Percentiles rank a stretch among this genome's conserved stretches.
These are phyloP conservation scores for Cordyceps pruinosa DNA, from an alignment of 2,329 filamentous ascomycete species.

Conservation along the genomic window DNA sequence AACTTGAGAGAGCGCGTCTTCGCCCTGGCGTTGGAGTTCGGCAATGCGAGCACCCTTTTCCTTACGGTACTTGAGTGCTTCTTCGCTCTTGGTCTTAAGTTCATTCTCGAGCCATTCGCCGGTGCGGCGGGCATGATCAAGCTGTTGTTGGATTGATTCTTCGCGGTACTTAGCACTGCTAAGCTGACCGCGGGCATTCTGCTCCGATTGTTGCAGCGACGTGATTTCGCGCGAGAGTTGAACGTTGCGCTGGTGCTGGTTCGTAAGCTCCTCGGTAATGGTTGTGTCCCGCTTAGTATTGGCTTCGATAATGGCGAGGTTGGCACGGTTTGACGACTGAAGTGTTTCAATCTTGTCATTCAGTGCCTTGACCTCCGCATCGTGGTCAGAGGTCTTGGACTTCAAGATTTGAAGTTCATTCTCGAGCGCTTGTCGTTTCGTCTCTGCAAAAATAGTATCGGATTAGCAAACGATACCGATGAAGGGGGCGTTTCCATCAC, in stretches of 20 bases:
- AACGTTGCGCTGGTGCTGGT: slow-evolving; percentile 82
- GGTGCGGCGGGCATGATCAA: slow-evolving; percentile 81
- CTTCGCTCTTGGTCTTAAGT: slow-evolving; percentile 80
- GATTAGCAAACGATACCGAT: slow-evolving; percentile 8
- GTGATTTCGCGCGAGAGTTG: slow-evolving; percentile 78
- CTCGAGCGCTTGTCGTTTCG: slow-evolving; percentile 64
- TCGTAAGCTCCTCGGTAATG: slow-evolving; percentile 76
- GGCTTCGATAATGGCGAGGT: slow-evolving; percentile 78
- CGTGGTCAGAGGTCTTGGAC: slow-evolving; percentile 65
- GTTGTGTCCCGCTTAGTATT: slow-evolving; percentile 83
- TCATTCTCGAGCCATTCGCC: slow-evolving; percentile 91
- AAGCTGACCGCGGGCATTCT: slow-evolving; percentile 71
- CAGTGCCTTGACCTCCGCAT: slow-evolving; percentile 68
- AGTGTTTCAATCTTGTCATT: slow-evolving; percentile 78
- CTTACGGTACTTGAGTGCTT: slow-evolving; percentile 84
- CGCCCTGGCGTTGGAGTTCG: slow-evolving; percentile 79
- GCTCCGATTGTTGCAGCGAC: slow-evolving; percentile 72
- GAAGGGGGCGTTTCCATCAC: neutral
- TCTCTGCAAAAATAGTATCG: slow-evolving; percentile 50
- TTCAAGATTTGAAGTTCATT: slow-evolving; percentile 75
- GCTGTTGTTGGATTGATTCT: slow-evolving; percentile 81
- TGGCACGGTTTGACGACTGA: slow-evolving; percentile 88
- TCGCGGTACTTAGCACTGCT: slow-evolving; percentile 84
- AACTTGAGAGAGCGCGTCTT: slow-evolving; percentile 71
- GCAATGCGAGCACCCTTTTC: slow-evolving; percentile 88